Base-by-base conservation (phyloP, 164 flowering plant species). In the Dillenia turbinata region DNA sequence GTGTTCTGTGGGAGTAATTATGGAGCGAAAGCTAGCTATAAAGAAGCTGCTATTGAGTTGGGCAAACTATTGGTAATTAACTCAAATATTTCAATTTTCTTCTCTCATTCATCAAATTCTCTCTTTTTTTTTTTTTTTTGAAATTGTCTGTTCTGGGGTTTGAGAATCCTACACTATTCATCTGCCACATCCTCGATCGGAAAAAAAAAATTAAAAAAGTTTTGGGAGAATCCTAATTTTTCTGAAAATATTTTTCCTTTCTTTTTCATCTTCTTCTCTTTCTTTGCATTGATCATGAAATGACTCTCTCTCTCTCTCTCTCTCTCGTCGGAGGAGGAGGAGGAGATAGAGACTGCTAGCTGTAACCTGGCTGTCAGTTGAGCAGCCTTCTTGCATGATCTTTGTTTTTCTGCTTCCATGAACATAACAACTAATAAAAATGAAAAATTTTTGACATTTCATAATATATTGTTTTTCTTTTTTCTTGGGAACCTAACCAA, bases 321-420 rank as follows among this genome's bases (percentile, higher is more conserved):
- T 26, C 40, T 26, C 40, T 26, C 40, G 1, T 3, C 19, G 14
- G 48, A 51, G n/a, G 40, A 16, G 61, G 11, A n/a, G n/a, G n/a
- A n/a, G n/a, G n/a, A n/a, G n/a, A n/a, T n/a, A 26, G 71, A 33
- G 67, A 47, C 61, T 77, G 87, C 83, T 81, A 86, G 95, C 92
- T 90, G 97, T 82, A 76, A 76, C 68, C 78, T 69, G 76, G 46
- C 82, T 83, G 97, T 82, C 89, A 78, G 76, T 81, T 70, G 67
- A 75, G 78, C 90, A 88, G 83, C 81, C 79, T 77, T 87, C 89
- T 80, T 88, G 95, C 97, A 83, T 88, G 97, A 90, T 83, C 85
- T 67, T 52, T 59, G 16, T 66, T 55, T n/a, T 52, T 50, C 5
- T 56, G 52, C 33, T 61, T 49, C 12, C 0, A 11, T 51, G 26